Base-by-base conservation (phyloP, 176 grass and related monocot species). In the Eremochloa ophiuroides region DNA sequence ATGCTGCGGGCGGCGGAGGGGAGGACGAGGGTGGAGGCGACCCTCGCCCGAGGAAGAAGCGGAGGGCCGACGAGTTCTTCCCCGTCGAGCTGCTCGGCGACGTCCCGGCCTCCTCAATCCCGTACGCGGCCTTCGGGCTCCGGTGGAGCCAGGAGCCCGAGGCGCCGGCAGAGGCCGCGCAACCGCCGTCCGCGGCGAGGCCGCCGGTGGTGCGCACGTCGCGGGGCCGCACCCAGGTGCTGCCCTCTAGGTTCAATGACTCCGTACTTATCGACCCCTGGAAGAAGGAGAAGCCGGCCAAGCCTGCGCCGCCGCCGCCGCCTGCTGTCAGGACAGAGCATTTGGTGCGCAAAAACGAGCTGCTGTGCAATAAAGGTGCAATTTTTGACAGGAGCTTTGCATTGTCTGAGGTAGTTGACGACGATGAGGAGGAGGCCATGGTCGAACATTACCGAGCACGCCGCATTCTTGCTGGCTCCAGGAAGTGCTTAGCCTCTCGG, bases 171-270 rank as follows among this genome's bases (percentile, higher is more conserved):
- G 80, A 38, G 18, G 82, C 85, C 56, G 56, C 56, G 51, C 76
- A 71, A 40, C 27, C 86, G 29, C 29, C 82, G 8, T 55, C 56
- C 18, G 74, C 35, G 43, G 28, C 78, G 23, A 73, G 92, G 50
- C 92, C 92, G 26, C 90, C 92, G 14, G 92, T 98, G 4, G 88
- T 93, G 43, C 86, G 95, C 66, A 95, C 92, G 10, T 98, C 82
- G 74, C 86, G 95, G 41, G 95, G 95, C 1, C 87, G 92, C 69
- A 35, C 90, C 10, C 92, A 83, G 84, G 93, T 92, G 33, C 76
- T 86, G 38, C 95, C 95, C 33, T 98, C 95, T 35, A 80, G 92
- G 78, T 98, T 91, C 79, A 98, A 93, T 50, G 92, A 98, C 42
- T 98, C 95, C 11, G 95, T 98, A 58, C 88, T 98, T 41, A 81